These are phyloP conservation scores for Polygonum aviculare DNA, from an alignment of 148 eudicot species.

Conservation along the genomic window DNA sequence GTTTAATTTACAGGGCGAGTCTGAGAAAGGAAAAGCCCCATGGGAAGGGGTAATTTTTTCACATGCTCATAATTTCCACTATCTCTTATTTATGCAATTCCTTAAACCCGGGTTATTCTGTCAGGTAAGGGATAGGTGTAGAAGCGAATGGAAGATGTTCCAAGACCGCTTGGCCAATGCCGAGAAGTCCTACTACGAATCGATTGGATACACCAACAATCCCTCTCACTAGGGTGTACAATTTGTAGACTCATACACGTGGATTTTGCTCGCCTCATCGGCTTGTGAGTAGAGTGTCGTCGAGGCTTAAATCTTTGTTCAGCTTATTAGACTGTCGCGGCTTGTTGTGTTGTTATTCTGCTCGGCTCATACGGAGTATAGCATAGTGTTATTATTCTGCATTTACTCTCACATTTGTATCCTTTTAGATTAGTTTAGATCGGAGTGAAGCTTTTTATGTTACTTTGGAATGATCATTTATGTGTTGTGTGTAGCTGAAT, in stretches of 20 bases:
- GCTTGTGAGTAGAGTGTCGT: conserved; percentile 7
- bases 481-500: not conserved
- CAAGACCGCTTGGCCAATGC: conserved; percentile 52
- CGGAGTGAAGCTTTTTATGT: not conserved
- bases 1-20: conserved; percentile 43
- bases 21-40: conserved; percentile 77
- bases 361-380: not conserved
- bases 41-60: conserved; percentile 69
- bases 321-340: not conserved
- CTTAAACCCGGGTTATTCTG: not conserved
- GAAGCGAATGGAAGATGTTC: conserved; percentile 68
- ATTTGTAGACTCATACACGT: not conserved
- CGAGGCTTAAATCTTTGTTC: not conserved
- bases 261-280: not conserved
- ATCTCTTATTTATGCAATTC: not conserved
- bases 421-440: not conserved
- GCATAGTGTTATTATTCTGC: not conserved
- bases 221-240: conserved; percentile 12
- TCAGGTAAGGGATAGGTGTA: conserved; percentile 58
- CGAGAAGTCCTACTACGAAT: conserved; percentile 45
- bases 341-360: not conserved
- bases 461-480: not conserved
- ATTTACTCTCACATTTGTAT: not conserved
- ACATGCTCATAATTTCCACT: not conserved
- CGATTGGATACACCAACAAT: conserved; percentile 28